Percentiles rank a stretch among this genome's conserved stretches.
phyloP scores from a whole-genome alignment of 192 early-diverging fungal genomes.

The Obelidium mucronatum region DNA sequence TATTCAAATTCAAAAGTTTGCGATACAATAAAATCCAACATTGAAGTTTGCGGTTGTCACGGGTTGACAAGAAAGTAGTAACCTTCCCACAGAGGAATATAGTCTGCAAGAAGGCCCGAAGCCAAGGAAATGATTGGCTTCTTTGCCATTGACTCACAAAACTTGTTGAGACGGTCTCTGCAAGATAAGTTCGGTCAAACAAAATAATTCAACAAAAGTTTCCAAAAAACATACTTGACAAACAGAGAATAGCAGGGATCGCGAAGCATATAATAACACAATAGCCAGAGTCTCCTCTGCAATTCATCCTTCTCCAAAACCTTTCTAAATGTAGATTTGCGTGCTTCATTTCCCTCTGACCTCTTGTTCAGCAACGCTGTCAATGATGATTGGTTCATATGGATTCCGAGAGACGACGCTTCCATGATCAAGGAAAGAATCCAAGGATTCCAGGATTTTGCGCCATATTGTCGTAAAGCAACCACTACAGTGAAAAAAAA shows the following conservation, averaged over 20 bases:
- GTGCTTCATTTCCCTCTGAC: too few species aligned
- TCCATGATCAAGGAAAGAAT: slow-evolving; percentile 81
- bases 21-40: too few species aligned
- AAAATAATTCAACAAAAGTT: not conserved
- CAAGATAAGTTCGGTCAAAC: not conserved
- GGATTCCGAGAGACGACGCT: slow-evolving; percentile 24
- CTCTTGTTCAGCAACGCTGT: not conserved
- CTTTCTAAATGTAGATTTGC: slow-evolving; percentile 43
- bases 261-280: slow-evolving; percentile 84
- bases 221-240: slow-evolving; percentile 64
- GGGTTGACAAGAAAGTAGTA: slow-evolving; percentile 35
- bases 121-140: slow-evolving; percentile 34
- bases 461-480: slow-evolving; percentile 76
- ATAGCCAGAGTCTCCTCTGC: slow-evolving; percentile 71
- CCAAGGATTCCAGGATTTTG: slow-evolving; percentile 84
- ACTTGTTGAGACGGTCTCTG: slow-evolving; percentile 8
- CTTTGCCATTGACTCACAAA: slow-evolving; percentile 24
- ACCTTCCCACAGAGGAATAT: slow-evolving; percentile 37
- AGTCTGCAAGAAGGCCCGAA: slow-evolving; percentile 26
- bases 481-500: slow-evolving; percentile 57
- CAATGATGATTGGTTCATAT: slow-evolving; percentile 8
- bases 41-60: too few species aligned
- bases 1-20: too few species aligned
- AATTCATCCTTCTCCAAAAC: slow-evolving; percentile 82
- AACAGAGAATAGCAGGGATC: slow-evolving; percentile 83